Percentiles rank a stretch among this genome's conserved stretches.
phyloP scores from a whole-genome alignment of 1,284 basidiomycete species.

The Cutaneotrichosporon sp. region DNA sequence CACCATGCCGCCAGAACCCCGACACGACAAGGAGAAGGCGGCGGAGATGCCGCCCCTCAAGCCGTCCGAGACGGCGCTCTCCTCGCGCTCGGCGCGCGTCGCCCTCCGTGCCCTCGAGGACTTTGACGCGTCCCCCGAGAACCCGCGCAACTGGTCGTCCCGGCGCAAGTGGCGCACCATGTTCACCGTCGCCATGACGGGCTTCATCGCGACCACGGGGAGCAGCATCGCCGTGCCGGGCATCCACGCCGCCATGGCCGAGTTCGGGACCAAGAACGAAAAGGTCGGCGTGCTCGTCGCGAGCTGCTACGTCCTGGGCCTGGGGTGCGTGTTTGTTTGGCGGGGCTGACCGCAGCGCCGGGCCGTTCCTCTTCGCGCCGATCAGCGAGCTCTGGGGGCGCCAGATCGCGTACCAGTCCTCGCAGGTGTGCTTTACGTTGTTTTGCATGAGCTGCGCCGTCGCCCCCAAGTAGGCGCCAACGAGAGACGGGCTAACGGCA shows the following conservation, averaged over 20 bases:
- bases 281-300: conserved; percentile 47
- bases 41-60: conserved; percentile 14
- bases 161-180: conserved; percentile 38
- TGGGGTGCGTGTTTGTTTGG: conserved; percentile 36
- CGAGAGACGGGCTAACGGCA: conserved; percentile 18
- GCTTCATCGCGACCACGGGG: conserved; percentile 49
- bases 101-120: conserved; percentile 31
- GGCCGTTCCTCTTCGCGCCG: conserved; percentile 57
- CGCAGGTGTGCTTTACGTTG: conserved; percentile 40
- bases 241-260: conserved; percentile 35
- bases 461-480: conserved; percentile 39
- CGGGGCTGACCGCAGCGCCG: conserved; percentile 34
- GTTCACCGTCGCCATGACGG: conserved; percentile 43
- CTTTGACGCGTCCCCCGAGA: conserved; percentile 35
- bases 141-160: conserved; percentile 46
- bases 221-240: conserved; percentile 49
- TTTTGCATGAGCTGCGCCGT: conserved; percentile 47
- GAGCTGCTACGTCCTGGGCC: conserved; percentile 47
- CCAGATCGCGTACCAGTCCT: conserved; percentile 50
- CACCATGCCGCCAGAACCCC: no score
- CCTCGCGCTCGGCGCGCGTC: conserved; percentile 29
- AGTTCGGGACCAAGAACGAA: conserved; percentile 40
- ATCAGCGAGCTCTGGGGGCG: conserved; percentile 56
- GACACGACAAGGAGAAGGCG: not conserved
- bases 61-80: conserved; percentile 21